Conservation (phyloP, 768 basidiomycete genomes). For the Candolleomyces aberdarensis region DNA sequence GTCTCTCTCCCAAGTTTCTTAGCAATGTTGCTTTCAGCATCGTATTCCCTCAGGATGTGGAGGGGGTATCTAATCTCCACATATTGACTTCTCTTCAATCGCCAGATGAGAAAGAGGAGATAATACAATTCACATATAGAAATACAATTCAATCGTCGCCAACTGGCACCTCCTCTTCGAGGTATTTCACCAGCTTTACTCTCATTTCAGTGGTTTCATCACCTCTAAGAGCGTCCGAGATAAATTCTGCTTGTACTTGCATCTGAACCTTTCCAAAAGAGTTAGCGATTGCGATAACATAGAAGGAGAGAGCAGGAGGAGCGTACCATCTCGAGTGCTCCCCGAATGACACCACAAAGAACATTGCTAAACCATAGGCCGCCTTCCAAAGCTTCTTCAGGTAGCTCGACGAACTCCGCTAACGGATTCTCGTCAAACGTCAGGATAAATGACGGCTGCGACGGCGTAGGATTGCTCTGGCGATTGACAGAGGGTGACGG, state of each 20-base stretch:
- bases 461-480: conserved; percentile 43
- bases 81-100: too few species aligned
- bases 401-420: conserved; percentile 95
- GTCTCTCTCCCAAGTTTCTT: too few species aligned
- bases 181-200: conserved; percentile 83
- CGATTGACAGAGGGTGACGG: conserved; percentile 40
- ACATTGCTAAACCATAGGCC: conserved; percentile 98
- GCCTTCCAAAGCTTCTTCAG: conserved; percentile 88
- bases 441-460: conserved; percentile 62
- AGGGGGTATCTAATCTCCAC: too few species aligned
- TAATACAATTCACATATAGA: neutral
- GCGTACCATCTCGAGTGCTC: conserved; percentile 91
- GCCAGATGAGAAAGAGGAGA: too few species aligned
- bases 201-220: conserved; percentile 94
- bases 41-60: too few species aligned
- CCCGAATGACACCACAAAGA: conserved; percentile 88
- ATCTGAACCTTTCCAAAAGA: conserved; percentile 75
- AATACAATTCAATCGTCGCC: conserved; percentile 70
- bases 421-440: conserved; percentile 95
- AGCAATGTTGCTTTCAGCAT: too few species aligned
- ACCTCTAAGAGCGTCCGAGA: conserved; percentile 88
- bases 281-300: too few species aligned
- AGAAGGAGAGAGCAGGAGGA: too few species aligned
- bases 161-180: conserved; percentile 94
- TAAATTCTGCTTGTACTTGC: conserved; percentile 86